Evolutionary conservation across 2,329 filamentous ascomycete species (phyloP).

Genomic region (Cryphonectria naterciae): DNA sequence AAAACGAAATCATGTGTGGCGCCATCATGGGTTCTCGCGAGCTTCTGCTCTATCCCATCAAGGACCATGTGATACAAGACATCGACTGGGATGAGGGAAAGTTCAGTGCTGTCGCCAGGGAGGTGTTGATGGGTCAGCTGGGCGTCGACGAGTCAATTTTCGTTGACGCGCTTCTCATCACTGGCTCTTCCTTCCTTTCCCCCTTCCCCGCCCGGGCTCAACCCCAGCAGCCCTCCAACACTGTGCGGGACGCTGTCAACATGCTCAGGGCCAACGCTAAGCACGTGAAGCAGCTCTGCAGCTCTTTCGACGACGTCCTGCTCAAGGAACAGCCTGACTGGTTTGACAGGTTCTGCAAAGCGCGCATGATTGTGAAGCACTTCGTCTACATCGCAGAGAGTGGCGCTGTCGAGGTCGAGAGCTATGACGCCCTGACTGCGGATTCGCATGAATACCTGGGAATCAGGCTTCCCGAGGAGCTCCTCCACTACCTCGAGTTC

Average conservation of each 20-base stretch:
- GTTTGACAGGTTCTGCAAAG: constrained; percentile 83
- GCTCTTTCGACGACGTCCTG: constrained; percentile 79
- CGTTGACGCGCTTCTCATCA: constrained; percentile 80
- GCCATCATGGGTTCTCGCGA: constrained; percentile 85
- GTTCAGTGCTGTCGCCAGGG: constrained; percentile 67
- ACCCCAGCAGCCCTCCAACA: constrained; percentile 56
- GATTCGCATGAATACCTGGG: constrained; percentile 91
- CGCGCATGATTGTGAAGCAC: constrained; percentile 83
- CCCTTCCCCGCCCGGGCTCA: constrained; percentile 69
- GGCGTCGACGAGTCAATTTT: constrained; percentile 72
- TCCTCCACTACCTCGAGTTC: constrained; percentile 86
- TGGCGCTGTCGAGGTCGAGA: constrained; percentile 77
- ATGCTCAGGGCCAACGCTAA: constrained; percentile 73
- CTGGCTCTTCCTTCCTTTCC: constrained; percentile 79
- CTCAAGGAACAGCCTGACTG: constrained; percentile 74
- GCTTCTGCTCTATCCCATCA: constrained; percentile 81
- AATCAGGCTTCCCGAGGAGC: constrained; percentile 84
- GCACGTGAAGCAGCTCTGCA: constrained; percentile 73
- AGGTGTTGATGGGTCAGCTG: constrained; percentile 70
- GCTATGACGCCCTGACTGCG: constrained; percentile 72
- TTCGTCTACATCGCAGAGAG: constrained; percentile 78
- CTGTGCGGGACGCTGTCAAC: constrained; percentile 76
- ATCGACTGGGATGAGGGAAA: constrained; percentile 71
- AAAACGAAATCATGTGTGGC: constrained; percentile 63
- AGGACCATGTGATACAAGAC: constrained; percentile 69